Evolutionary conservation across 208 protist genomes (phyloP), one percentile per base, ranked within the genome.

Genomic region (Leishmania braziliensis): DNA sequence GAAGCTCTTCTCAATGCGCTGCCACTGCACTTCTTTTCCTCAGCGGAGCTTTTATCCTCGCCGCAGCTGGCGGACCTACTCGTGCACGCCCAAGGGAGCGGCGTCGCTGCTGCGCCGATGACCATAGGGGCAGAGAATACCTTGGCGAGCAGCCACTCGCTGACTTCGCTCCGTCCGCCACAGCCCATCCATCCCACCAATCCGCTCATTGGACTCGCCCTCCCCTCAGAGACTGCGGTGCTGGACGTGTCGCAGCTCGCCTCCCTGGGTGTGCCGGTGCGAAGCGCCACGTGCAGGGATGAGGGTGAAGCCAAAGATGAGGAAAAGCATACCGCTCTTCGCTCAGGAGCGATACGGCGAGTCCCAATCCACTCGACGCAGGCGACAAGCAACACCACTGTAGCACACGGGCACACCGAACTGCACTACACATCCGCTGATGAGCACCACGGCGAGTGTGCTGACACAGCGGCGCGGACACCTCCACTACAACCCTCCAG

Each of bases 31-130:
- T 65, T 76, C 54, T 86, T 86, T 53, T 39, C 54, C 5, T 46
- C 82, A 18, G 68, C 71, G 2, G 48, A 79, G n/a, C 50, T 86
- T 5, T 20, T 81, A 39, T 62, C 71, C 36, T 26, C 39, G 51
- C 48, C 77, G 26, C 82, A 85, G 39, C 51, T 56, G 65, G 39
- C 63, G 43, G 76, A 71, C 26, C 48, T 69, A n/a, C 72, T 58
- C 72, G 39, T 33, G 5, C 48, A 18, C 48, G 72, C 72, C 5
- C 72, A 76, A 20, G 72, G 5, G 6, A 36, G 46, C 72, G 6
- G n/a, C 51, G 29, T 23, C 9, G 51, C n/a, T 29, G 72, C 53
- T 12, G 18, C 72, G 5, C 5, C 39, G 46, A 53, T 8, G 26
- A 54, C 9, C 69, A 33, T 73, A 23, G 51, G 20, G 26, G 69